Conservation (phyloP, 129 eudicot genomes). For the Helianthus tuberosus region DNA sequence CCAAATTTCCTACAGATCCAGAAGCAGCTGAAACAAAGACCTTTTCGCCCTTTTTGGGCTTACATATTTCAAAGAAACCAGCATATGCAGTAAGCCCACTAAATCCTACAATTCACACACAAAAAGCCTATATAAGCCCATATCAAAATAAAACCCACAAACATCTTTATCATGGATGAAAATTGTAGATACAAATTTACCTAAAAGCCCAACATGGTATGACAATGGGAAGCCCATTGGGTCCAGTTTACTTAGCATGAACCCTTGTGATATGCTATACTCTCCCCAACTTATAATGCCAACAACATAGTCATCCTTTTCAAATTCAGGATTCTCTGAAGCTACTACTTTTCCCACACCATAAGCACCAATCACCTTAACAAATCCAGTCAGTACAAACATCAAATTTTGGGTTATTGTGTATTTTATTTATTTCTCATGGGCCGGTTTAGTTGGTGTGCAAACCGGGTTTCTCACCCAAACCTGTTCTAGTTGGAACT, state of each 20-base stretch:
- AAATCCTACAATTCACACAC: too few species aligned
- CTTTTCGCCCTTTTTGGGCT: too few species aligned
- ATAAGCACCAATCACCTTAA: conserved; percentile 60
- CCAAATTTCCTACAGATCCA: too few species aligned
- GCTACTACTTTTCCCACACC: conserved; percentile 81
- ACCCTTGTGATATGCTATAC: conserved; percentile 51
- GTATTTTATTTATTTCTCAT: too few species aligned
- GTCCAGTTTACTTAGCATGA: conserved; percentile 44
- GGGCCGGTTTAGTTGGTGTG: too few species aligned
- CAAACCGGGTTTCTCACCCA: too few species aligned
- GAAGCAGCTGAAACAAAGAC: background rate
- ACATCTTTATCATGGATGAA: too few species aligned
- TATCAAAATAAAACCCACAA: too few species aligned
- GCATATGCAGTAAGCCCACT: too few species aligned
- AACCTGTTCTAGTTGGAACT: too few species aligned
- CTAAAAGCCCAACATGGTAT: conserved; percentile 70
- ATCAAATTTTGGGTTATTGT: background rate
- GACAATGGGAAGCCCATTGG: conserved; percentile 71
- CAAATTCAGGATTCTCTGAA: conserved; percentile 57
- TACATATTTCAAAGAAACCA: too few species aligned
- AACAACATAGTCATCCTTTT: conserved; percentile 67
- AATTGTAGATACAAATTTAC: conserved; percentile 23
- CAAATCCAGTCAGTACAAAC: background rate
- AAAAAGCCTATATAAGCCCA: too few species aligned
- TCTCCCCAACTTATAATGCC: conserved; percentile 85